Percentiles rank a stretch among this genome's conserved stretches.
phyloP scores from a whole-genome alignment of 768 basidiomycete genomes.

The Gymnopilus dilepis region DNA sequence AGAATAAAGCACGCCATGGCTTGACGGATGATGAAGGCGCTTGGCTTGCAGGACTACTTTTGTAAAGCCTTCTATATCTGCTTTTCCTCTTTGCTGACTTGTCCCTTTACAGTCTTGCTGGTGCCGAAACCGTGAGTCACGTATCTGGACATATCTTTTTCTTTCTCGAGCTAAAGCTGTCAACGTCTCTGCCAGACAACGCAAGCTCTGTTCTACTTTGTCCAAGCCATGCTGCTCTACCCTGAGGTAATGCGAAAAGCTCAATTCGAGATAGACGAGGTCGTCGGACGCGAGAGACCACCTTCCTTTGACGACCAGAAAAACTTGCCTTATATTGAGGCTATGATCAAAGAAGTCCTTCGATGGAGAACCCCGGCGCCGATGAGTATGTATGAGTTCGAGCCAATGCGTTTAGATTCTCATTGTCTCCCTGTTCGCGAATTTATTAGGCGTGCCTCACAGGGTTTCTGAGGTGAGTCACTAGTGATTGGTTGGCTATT shows the following conservation, averaged over 20 bases:
- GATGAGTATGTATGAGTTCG: neutral
- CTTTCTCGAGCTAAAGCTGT: neutral
- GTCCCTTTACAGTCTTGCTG: neutral
- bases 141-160: neutral
- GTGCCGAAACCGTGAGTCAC: neutral
- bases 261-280: neutral
- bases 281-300: neutral
- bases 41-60: conserved; percentile 3
- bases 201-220: neutral
- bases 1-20: neutral
- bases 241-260: conserved; percentile 5
- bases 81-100: too few relatives aligned
- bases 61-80: neutral
- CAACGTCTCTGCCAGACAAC: neutral
- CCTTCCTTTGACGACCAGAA: neutral
- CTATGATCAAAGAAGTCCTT: neutral
- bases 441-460: neutral
- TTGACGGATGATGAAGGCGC: conserved; percentile 1
- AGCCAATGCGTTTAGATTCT: too few relatives aligned
- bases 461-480: neutral
- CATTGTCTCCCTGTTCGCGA: neutral
- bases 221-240: neutral
- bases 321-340: neutral
- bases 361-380: neutral
- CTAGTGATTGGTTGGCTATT: neutral